These are phyloP conservation scores for Jaltomata sinuosa DNA, from an alignment of 257 asterid genomes.

Conservation along the genomic window DNA sequence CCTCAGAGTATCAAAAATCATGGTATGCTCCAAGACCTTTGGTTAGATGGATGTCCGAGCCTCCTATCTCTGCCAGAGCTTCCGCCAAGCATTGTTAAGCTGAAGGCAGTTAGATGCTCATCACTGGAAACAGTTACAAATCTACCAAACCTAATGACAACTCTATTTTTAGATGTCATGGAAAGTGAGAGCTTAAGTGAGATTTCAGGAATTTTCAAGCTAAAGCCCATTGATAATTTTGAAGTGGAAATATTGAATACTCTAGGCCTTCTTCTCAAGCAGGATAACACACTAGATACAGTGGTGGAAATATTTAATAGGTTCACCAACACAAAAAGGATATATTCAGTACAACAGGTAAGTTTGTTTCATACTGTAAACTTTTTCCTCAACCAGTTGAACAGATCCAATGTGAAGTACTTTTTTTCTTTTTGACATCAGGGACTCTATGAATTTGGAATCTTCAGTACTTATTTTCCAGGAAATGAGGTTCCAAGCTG, in stretches of 20 bases:
- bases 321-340: constrained; percentile 1
- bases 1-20: constrained; percentile 2
- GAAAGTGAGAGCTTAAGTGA: neutral
- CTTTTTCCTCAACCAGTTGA: neutral
- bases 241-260: neutral
- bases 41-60: constrained; percentile 1
- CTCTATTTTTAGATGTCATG: neutral
- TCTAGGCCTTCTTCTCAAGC: neutral
- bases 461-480: constrained; percentile 8
- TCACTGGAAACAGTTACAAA: constrained; percentile 8
- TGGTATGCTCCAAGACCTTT: constrained; percentile 4
- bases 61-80: constrained; percentile 10
- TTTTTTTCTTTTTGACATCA: neutral
- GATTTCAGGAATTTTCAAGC: constrained; percentile 10
- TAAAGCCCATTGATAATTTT: neutral
- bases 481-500: constrained; percentile 8
- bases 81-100: neutral
- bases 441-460: constrained; percentile 16
- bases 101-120: neutral
- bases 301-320: constrained; percentile 1
- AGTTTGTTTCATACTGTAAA: neutral
- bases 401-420: neutral
- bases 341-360: neutral
- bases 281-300: neutral
- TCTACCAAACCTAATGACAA: constrained; percentile 8